Evolutionary conservation across 345 rosid genomes (phyloP).

Genomic region (Syzygium oleosum): DNA sequence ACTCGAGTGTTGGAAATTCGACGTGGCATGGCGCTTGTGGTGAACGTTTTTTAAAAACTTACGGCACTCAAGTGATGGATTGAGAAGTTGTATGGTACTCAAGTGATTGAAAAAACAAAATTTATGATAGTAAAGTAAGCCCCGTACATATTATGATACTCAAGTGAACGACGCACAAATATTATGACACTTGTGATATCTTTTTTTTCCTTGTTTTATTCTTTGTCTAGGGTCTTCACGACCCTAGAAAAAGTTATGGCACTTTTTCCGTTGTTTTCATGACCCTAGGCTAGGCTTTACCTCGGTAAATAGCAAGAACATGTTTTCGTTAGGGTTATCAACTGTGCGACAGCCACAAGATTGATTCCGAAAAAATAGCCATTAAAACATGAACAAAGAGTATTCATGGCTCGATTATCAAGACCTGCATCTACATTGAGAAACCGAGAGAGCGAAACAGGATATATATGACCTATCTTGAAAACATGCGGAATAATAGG

Average conservation of each 20-base stretch:
- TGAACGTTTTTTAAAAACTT: too few species aligned
- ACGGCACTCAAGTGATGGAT: too few species aligned
- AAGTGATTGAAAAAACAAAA: too few species aligned
- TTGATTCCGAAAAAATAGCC: not conserved
- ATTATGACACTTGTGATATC: too few species aligned
- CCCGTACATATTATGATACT: too few species aligned
- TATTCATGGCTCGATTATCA: not conserved
- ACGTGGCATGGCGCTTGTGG: too few species aligned
- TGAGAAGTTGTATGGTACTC: too few species aligned
- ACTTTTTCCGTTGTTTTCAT: too few species aligned
- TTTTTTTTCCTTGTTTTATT: not conserved
- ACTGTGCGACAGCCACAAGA: accelerated
- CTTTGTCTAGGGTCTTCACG: not conserved
- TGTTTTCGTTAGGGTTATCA: not conserved
- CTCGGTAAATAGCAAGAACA: accelerated
- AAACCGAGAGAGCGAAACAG: not conserved
- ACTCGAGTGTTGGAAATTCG: too few species aligned
- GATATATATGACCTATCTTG: not conserved
- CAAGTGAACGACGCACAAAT: too few species aligned
- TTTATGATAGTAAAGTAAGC: too few species aligned
- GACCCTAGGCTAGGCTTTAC: not conserved
- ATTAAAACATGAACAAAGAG: not conserved
- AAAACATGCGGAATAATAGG: not conserved
- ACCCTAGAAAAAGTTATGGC: not conserved
- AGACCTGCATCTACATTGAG: not conserved